Evolutionary conservation across 352 stramenopile genomes (phyloP), one percentile per base, ranked within the genome.

Genomic region (Pythium volutum): DNA sequence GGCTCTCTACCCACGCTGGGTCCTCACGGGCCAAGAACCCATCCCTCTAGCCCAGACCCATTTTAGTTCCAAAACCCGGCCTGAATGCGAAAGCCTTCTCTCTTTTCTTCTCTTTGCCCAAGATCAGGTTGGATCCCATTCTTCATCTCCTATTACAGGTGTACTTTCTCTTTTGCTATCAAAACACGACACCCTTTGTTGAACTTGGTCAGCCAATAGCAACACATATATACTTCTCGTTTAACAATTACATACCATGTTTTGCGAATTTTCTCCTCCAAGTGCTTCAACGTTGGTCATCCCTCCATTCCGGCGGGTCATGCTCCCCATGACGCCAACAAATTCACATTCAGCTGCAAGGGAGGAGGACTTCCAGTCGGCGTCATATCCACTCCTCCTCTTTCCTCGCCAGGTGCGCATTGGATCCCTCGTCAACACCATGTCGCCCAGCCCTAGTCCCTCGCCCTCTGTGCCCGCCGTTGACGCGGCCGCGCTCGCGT

Each of bases 41-140:
- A 33, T 34, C 22, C n/a, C 18, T 10, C 16, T 43, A 45, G n/a
- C 43, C 34, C 45, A 33, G 10, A 55, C 45, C 27, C 26, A 15
- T 25, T 36, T 18, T 38, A 3, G 49, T 39, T 20, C 12, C 34
- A 61, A 64, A 61, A 64, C 58, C 58, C 39, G 57, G 23, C 51
- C 55, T 73, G 66, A 73, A 73, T 73, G 66, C 34, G 56, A 73
- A 70, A 64, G 52, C 43, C n/a, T 65, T 61, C 46, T 45, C 56
- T 64, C 39, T 27, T 38, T 49, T 53, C 26, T 55, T 53, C 41
- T 16, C 25, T 47, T 12, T 29, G 9, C 47, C n/a, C 49, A 43
- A 22, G 34, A 62, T 52, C 47, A 45, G 18, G 42, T 51, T 27
- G 36, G 45, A 55, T 46, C 43, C 53, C 29, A 15, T 18, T 47